phyloP scores from a whole-genome alignment of 225 moss, liverwort and hornwort genomes.

The Polytrichum commune region DNA sequence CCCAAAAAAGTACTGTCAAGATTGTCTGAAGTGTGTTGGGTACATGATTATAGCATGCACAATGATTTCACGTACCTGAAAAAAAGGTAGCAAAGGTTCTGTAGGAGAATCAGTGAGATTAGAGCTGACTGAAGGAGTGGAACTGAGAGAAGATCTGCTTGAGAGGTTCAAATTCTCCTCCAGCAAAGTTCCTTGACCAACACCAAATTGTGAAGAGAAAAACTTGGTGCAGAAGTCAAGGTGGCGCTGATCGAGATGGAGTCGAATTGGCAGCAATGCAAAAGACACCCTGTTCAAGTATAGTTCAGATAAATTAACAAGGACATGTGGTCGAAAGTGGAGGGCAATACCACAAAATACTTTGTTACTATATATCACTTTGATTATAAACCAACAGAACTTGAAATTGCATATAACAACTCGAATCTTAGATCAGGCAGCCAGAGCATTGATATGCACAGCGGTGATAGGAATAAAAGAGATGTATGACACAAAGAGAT shows the following conservation, averaged over 20 bases:
- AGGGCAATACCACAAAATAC: neutral
- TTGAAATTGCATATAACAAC: no score
- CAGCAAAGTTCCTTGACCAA: conserved; percentile 32
- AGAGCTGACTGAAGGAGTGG: conserved; percentile 49
- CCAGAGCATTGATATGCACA: no score
- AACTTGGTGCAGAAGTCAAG: conserved; percentile 89
- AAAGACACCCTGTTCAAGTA: conserved; percentile 65
- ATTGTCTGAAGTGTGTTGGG: neutral
- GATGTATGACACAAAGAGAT: no score
- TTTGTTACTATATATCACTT: no score
- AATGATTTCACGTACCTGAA: conserved; percentile 56
- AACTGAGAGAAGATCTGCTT: conserved; percentile 39
- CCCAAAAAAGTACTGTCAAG: neutral
- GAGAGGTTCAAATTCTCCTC: conserved; percentile 52
- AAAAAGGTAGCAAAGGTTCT: conserved; percentile 87
- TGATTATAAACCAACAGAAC: no score
- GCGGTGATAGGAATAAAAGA: no score
- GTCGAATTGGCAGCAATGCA: conserved; percentile 76
- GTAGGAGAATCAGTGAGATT: conserved; percentile 64
- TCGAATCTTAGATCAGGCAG: no score
- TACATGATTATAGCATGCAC: neutral
- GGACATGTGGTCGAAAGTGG: neutral
- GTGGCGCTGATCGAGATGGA: conserved; percentile 95
- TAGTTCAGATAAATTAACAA: no score
- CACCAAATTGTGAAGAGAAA: conserved; percentile 63